Percentiles rank a stretch among this genome's conserved stretches.
phyloP scores from a whole-genome alignment of 768 basidiomycete genomes.

The Phanerochaete carnosa region DNA sequence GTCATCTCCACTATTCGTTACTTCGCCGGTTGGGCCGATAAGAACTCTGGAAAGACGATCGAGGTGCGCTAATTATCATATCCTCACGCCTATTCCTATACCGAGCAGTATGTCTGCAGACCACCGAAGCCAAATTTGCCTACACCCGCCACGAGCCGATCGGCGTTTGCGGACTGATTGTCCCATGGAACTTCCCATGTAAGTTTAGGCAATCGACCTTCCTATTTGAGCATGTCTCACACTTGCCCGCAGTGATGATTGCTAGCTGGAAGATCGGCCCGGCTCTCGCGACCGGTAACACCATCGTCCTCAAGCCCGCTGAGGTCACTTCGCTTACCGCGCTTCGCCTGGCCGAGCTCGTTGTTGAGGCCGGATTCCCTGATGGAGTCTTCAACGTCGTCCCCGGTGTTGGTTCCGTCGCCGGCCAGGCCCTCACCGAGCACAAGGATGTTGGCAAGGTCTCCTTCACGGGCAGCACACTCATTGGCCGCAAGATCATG shows the following conservation, averaged over 20 bases:
- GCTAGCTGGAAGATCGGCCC: constrained; percentile 73
- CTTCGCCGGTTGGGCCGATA: constrained; percentile 91
- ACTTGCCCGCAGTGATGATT: constrained; percentile 44
- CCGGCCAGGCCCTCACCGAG: constrained; percentile 64
- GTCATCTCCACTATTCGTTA: constrained; percentile 59
- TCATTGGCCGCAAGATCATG: constrained; percentile 76
- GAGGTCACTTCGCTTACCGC: constrained; percentile 75
- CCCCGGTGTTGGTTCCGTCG: constrained; percentile 66
- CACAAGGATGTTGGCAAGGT: constrained; percentile 62
- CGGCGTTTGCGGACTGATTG: constrained; percentile 48
- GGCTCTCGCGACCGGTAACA: constrained; percentile 76
- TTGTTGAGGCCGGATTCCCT: constrained; percentile 71
- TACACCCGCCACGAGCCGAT: constrained; percentile 71
- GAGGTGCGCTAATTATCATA: constrained; percentile 21
- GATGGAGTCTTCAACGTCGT: constrained; percentile 77
- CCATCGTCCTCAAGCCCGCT: constrained; percentile 77
- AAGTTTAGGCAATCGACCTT: constrained; percentile 14
- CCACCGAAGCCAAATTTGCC: constrained; percentile 49
- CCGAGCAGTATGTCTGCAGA: constrained; percentile 25
- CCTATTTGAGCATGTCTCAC: background rate
- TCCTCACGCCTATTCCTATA: too few species aligned
- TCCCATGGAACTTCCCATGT: constrained; percentile 70
- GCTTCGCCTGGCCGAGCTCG: constrained; percentile 45
- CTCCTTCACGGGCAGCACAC: constrained; percentile 84
- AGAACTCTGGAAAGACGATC: constrained; percentile 47